Conservation (phyloP, 2,329 filamentous ascomycete species). For the Parascedosporium putredinis region DNA sequence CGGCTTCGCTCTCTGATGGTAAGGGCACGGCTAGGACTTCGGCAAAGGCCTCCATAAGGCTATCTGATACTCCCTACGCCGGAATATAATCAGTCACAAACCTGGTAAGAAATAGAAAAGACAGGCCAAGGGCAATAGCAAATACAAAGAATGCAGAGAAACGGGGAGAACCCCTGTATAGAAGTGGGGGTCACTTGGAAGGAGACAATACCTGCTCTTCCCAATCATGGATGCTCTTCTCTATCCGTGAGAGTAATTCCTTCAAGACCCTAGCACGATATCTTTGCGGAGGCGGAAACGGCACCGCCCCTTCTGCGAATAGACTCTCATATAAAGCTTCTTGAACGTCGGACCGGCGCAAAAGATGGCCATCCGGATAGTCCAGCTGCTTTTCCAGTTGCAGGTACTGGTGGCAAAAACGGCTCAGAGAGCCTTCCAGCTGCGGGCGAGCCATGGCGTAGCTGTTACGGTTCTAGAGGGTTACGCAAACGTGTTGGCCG, state of each 20-base stretch:
- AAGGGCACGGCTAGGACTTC: slow-evolving; percentile 52
- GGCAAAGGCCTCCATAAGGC: slow-evolving; percentile 61
- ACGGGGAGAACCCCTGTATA: no score
- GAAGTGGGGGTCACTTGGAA: not conserved
- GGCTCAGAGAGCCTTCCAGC: slow-evolving; percentile 20
- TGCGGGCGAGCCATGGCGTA: not conserved
- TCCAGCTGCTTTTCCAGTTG: slow-evolving; percentile 59
- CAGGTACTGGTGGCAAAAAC: slow-evolving; percentile 66
- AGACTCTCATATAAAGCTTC: slow-evolving; percentile 53
- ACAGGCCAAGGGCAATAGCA: no score
- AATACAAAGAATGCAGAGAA: no score
- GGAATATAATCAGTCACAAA: no score
- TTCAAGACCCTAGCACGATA: slow-evolving; percentile 70
- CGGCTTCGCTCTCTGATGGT: slow-evolving; percentile 53
- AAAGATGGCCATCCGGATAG: slow-evolving; percentile 47
- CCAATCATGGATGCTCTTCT: slow-evolving; percentile 67
- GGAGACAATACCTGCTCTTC: slow-evolving; percentile 68
- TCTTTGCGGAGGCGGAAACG: slow-evolving; percentile 51
- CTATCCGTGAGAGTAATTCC: slow-evolving; percentile 57
- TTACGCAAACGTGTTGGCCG: no score
- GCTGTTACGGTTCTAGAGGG: not conserved
- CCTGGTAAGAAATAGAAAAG: no score
- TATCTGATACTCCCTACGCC: slow-evolving; percentile 68
- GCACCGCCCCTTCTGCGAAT: slow-evolving; percentile 48
- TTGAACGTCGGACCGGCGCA: slow-evolving; percentile 55